phyloP scores from a whole-genome alignment of 306 rosid species.

The Erythrophleum fordii region DNA sequence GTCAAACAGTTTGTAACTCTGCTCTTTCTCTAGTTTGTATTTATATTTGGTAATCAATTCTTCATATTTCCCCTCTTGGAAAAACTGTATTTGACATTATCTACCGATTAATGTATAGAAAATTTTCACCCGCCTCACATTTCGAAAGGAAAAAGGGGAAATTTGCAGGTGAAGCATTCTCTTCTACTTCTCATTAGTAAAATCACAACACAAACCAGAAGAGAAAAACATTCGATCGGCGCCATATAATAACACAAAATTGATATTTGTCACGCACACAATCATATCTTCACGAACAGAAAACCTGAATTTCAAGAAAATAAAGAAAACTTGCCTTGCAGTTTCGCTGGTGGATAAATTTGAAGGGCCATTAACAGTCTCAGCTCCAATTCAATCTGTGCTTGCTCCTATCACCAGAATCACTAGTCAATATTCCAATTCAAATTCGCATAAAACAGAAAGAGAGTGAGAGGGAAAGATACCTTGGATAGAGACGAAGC shows the following conservation, averaged over 20 bases:
- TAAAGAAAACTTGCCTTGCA: slow-evolving; percentile 56
- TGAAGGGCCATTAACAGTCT: slow-evolving; percentile 76
- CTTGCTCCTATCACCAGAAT: slow-evolving; percentile 61
- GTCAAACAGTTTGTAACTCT: background rate
- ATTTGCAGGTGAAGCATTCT: background rate
- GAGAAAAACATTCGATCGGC: no score
- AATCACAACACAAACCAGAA: background rate
- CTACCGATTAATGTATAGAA: background rate
- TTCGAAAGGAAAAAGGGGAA: no score
- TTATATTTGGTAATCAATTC: no score
- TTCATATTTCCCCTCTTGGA: no score
- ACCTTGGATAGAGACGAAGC: no score
- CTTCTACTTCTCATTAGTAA: background rate
- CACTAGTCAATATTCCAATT: background rate
- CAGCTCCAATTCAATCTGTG: slow-evolving; percentile 87
- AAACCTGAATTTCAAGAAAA: background rate
- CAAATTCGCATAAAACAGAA: no score
- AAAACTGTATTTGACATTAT: background rate
- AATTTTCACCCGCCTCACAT: background rate
- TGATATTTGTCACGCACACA: background rate
- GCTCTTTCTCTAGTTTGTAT: background rate
- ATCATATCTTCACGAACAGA: background rate
- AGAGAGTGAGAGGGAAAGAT: no score
- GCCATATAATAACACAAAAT: background rate
- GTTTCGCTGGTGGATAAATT: slow-evolving; percentile 72